Conservation (phyloP, 2,329 filamentous ascomycete genomes). For the Biscogniauxia sp. region DNA sequence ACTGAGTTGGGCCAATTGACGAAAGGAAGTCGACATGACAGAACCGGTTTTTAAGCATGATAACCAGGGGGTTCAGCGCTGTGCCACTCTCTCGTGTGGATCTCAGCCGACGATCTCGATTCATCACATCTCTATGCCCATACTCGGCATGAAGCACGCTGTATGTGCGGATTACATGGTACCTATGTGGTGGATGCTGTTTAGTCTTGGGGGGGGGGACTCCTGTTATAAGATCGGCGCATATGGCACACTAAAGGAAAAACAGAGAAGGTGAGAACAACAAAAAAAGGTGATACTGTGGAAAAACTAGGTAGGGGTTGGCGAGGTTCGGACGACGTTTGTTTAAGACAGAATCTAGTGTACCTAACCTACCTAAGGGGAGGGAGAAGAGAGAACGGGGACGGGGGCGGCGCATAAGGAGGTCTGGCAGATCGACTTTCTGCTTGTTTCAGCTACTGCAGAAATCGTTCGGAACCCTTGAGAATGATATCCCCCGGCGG, state of each 20-base stretch:
- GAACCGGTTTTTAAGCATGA: slow-evolving; percentile 15
- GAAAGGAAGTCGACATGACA: slow-evolving; percentile 13
- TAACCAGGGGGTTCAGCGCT: slow-evolving; percentile 10
- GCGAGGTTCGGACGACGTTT: not conserved
- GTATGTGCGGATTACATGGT: no score
- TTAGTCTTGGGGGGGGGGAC: not conserved
- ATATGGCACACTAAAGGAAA: not conserved
- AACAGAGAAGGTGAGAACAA: not conserved
- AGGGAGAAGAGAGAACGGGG: not conserved
- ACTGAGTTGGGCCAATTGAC: not conserved
- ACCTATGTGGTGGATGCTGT: not conserved
- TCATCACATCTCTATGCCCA: slow-evolving; percentile 15
- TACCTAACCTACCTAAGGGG: no score
- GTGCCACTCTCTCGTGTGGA: slow-evolving; percentile 16
- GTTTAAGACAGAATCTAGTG: not conserved
- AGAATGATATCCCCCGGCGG: not conserved
- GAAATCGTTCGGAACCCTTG: not conserved
- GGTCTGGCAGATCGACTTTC: not conserved
- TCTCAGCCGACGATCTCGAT: slow-evolving; percentile 22
- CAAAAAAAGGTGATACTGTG: no score
- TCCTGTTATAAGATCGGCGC: not conserved
- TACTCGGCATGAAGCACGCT: slow-evolving; percentile 13
- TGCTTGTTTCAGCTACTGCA: not conserved
- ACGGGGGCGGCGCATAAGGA: not conserved
- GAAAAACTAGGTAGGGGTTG: not conserved